Evolutionary conservation across 1,139 yeast species (phyloP).

Genomic region (Blastobotrys malaysiensis): DNA sequence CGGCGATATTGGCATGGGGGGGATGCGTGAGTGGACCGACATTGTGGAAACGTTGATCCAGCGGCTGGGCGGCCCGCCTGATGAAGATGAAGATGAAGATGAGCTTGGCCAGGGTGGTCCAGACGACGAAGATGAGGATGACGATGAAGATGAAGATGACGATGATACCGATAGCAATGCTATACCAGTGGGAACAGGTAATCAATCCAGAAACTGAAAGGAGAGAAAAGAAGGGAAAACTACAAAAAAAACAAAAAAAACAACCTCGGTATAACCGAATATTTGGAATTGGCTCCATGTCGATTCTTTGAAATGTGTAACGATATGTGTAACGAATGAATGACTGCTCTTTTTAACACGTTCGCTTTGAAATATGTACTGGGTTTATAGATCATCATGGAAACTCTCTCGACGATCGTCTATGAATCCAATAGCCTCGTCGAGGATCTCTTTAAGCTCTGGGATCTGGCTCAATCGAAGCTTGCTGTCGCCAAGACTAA

Average conservation of each 20-base stretch:
- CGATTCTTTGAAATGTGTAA: neutral
- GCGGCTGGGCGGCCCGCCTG: conserved; percentile 33
- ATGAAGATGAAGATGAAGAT: conserved; percentile 58
- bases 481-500: conserved; percentile 81
- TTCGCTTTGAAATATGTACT: neutral
- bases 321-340: neutral
- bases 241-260: no score
- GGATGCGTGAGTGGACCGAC: conserved; percentile 97
- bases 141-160: conserved; percentile 6
- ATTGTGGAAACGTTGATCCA: conserved; percentile 74
- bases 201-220: no score
- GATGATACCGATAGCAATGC: conserved; percentile 1
- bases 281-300: neutral
- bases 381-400: neutral
- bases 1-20: conserved; percentile 97
- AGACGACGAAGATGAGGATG: conserved; percentile 10
- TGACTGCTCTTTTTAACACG: neutral
- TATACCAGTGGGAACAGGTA: neutral
- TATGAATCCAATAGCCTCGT: conserved; percentile 39
- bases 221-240: neutral
- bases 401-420: neutral
- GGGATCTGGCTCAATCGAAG: conserved; percentile 67
- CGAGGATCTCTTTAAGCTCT: conserved; percentile 68
- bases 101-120: conserved; percentile 40
- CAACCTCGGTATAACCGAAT: no score